Base-by-base conservation (phyloP, 1,284 basidiomycete genomes). In the Austroboletus niveus region DNA sequence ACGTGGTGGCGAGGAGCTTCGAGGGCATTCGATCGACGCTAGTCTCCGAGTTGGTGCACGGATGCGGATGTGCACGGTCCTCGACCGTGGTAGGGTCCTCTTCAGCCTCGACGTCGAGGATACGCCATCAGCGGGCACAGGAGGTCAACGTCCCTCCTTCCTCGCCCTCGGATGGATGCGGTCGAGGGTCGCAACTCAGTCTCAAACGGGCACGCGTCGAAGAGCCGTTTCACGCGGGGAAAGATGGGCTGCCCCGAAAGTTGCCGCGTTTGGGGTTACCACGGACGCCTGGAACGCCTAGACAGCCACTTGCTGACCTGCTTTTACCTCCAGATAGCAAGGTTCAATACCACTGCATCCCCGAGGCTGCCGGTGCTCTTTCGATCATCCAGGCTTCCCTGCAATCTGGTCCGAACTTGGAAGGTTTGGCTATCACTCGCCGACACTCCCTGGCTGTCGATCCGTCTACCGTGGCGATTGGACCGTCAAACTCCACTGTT, bases 221-320 rank as follows among this genome's bases (percentile, higher is more conserved):
- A 8, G 27, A 29, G 27, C 27, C 27, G 6, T 8, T 29, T 29
- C 27, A 29, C 27, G 27, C 6, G 27, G 27, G 27, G 27, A 6
- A 29, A 29, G 27, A 29, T 29, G 27, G 27, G 27, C 8, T 8
- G 27, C 27, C 27, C 27, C 27, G 27, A 29, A 29, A 29, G 27
- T 29, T 29, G 27, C 27, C 27, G 27, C 27, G 27, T 29, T 29
- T 29, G 7, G 27, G 27, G 27, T 29, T 41, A 12, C 31, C 43
- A 24, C 52, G 27, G 29, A 57, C 56, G n/a, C 56, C 56, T 1
- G 50, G 17, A 48, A 63, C 59, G 6, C 50, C 48, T n/a, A 51
- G 61, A 51, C 63, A 42, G 8, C 63, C 63, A 1, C 56, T 63
- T 31, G 35, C 44, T 22, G 63, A 62, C 40, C 39, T 65, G 15